These are phyloP conservation scores for Fragaria iinumae DNA, from an alignment of 306 rosid species.

Conservation along the genomic window DNA sequence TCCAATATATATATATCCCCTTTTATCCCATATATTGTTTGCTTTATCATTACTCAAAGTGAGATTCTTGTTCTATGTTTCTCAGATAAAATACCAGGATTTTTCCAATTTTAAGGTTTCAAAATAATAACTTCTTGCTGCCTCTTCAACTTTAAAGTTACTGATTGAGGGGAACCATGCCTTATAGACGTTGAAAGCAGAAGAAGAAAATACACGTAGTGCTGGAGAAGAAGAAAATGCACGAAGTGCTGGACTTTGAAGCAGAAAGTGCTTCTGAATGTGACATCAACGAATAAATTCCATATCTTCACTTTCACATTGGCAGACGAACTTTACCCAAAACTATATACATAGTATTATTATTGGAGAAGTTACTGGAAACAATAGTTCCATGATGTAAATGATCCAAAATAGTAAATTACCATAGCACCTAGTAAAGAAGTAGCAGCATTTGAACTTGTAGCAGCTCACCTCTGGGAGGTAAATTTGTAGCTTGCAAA, in stretches of 20 bases:
- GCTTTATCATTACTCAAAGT: neutral
- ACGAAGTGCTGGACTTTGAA: too few species aligned
- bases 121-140: neutral
- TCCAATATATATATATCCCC: neutral
- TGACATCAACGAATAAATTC: too few species aligned
- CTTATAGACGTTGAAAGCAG: neutral
- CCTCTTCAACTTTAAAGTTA: neutral
- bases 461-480: conserved; percentile 77
- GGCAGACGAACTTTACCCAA: neutral
- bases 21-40: neutral
- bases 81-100: neutral
- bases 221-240: neutral
- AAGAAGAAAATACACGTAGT: neutral
- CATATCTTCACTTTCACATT: too few species aligned
- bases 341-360: neutral
- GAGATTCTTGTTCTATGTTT: neutral
- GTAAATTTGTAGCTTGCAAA: conserved; percentile 25
- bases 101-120: neutral
- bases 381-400: too few species aligned
- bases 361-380: neutral
- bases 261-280: too few species aligned
- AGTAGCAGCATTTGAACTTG: conserved; percentile 33
- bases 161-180: neutral
- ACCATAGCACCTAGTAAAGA: too few species aligned
- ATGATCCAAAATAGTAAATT: too few species aligned